Base-by-base conservation (phyloP, 106 monocot genomes). In the Triglochin maritima region DNA sequence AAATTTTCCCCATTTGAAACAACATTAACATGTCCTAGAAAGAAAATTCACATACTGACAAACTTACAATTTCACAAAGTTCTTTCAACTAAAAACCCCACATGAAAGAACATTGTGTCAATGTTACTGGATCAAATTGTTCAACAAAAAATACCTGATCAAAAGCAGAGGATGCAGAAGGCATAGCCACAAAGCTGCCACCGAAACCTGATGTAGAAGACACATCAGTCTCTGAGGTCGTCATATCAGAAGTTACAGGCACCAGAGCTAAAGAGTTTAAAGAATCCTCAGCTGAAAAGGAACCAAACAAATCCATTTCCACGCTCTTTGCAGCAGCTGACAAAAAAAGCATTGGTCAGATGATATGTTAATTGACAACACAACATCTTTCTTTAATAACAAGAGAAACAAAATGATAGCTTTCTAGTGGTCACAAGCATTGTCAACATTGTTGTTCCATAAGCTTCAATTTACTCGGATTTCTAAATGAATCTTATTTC, bases 291-390 rank as follows among this genome's bases (percentile, higher is more conserved):
- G 74, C 58, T 12, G 81, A 77, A 44, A 71, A 50, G 50, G 75
- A 77, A 56, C 84, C 86, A 77, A 98, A 98, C 6, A 98, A 65
- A 63, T 88, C 96, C 57, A 79, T 70, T 66, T 71, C 86, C 10
- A 64, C 54, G 65, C 62, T 87, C 60, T 45, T 74, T 9, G 60
- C 79, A 57, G 65, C 75, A 51, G 79, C 68, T 80, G 66, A 64
- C 43, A 45, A 70, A 9, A 71, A 63, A 58, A 14, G 4, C 12
- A 69, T 15, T 13, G 7, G 9, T 46, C 44, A 41, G 8, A 13
- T 3, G 46, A 10, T 6, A 64, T 9, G 12, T 6, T 9, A 46
- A 62, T 62, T 13, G 44, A n/a, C 7, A 13, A 58, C 2, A 17
- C 13, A 68, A 46, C 17, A 44, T 2, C 55, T 46, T 46, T 46